phyloP scores from a whole-genome alignment of 805 yeast genomes.

The Saccharomycopsis javanensis region DNA sequence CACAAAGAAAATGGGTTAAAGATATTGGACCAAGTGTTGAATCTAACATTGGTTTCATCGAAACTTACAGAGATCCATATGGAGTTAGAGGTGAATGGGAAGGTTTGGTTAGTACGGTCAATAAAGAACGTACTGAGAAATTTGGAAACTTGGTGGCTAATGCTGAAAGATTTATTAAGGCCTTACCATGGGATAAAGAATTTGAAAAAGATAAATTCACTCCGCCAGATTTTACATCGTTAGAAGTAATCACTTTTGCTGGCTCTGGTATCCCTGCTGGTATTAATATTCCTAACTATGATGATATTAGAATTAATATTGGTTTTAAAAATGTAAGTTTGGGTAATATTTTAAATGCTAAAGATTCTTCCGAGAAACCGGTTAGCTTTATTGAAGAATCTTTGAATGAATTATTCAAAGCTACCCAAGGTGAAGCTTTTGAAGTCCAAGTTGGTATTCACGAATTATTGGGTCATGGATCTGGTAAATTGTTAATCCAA shows the following conservation, averaged over 20 bases:
- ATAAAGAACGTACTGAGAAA: slow-evolving; percentile 75
- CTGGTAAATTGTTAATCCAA: slow-evolving; percentile 68
- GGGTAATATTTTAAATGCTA: slow-evolving; percentile 76
- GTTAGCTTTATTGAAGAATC: slow-evolving; percentile 52
- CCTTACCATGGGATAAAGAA: slow-evolving; percentile 68
- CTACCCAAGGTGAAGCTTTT: slow-evolving; percentile 72
- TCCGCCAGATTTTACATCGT: slow-evolving; percentile 87
- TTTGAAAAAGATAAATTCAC: slow-evolving; percentile 80
- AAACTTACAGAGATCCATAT: slow-evolving; percentile 86
- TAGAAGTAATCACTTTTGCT: slow-evolving; percentile 83
- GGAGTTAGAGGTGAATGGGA: slow-evolving; percentile 95
- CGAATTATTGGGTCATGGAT: slow-evolving; percentile 84
- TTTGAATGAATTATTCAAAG: slow-evolving; percentile 49
- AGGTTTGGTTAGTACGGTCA: slow-evolving; percentile 82
- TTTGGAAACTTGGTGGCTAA: slow-evolving; percentile 58
- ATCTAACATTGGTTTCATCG: slow-evolving; percentile 84
- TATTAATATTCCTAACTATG: slow-evolving; percentile 86
- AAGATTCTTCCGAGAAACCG: slow-evolving; percentile 56
- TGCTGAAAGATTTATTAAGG: slow-evolving; percentile 54
- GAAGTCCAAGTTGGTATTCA: slow-evolving; percentile 93
- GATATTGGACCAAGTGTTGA: slow-evolving; percentile 72
- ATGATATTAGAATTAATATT: slow-evolving; percentile 70
- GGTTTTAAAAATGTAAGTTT: slow-evolving; percentile 88
- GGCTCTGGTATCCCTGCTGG: slow-evolving; percentile 92
- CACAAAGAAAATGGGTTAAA: slow-evolving; percentile 82